Percentiles rank a stretch among this genome's conserved stretches.
Conservation (phyloP, 257 asterid genomes). For the Solanum ahanhuiri region DNA sequence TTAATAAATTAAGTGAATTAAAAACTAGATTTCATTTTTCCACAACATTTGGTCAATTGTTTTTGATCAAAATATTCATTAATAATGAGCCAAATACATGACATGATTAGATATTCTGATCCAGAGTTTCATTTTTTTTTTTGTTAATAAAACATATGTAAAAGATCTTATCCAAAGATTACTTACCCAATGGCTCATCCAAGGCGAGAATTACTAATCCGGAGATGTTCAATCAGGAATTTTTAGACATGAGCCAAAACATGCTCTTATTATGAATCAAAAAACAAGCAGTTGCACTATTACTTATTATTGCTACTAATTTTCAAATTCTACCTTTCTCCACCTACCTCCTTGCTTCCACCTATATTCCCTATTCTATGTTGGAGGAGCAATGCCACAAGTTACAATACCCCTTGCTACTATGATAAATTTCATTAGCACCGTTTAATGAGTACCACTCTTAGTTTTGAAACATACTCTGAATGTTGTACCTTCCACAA, state of each 20-base stretch:
- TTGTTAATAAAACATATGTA: neutral
- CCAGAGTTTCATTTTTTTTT: neutral
- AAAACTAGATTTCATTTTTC: neutral
- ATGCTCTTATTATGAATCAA: neutral
- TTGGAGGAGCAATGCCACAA: neutral
- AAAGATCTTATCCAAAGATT: neutral
- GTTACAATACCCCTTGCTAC: neutral
- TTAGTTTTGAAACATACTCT: neutral
- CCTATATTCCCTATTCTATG: neutral
- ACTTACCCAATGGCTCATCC: neutral
- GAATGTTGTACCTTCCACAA: neutral
- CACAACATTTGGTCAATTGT: neutral
- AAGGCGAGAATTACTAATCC: neutral
- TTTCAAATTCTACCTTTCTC: neutral
- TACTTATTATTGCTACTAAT: neutral
- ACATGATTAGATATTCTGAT: neutral
- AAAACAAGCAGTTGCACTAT: neutral
- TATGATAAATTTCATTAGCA: neutral
- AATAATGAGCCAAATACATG: neutral
- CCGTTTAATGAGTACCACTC: neutral
- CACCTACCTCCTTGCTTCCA: neutral
- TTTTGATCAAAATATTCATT: neutral
- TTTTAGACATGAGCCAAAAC: neutral
- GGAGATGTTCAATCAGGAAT: neutral
- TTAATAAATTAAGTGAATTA: neutral